A percentile compares a stretch with the other conserved stretches of the same genome.
Evolutionary conservation across 805 yeast species (phyloP).

Genomic region (Candida xyloterini): DNA sequence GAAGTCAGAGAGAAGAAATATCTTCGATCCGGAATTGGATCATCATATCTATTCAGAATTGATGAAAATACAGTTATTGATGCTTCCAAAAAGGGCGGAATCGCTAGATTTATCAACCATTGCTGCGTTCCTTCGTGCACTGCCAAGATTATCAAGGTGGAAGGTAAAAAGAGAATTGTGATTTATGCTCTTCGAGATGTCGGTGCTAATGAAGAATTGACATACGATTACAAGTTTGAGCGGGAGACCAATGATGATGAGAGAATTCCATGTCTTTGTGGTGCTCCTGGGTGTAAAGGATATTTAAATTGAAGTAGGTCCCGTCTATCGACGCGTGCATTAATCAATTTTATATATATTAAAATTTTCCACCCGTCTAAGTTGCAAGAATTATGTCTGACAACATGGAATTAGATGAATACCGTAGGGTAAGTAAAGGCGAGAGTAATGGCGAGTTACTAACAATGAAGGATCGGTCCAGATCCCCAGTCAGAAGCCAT

Average conservation of each 20-base stretch:
- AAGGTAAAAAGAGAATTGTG: slow-evolving; percentile 89
- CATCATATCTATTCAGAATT: slow-evolving; percentile 86
- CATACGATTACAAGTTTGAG: slow-evolving; percentile 95
- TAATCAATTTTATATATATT: slow-evolving; percentile 3
- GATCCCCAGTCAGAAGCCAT: slow-evolving; percentile 33
- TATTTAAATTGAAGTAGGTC: slow-evolving; percentile 56
- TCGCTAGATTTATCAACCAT: slow-evolving; percentile 94
- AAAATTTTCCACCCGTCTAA: slow-evolving; percentile 9
- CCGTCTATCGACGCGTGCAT: slow-evolving; percentile 9
- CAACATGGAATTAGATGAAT: slow-evolving; percentile 61
- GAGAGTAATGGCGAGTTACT: not conserved
- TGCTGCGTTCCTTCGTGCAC: slow-evolving; percentile 98
- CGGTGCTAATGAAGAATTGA: slow-evolving; percentile 84
- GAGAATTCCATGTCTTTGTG: slow-evolving; percentile 88
- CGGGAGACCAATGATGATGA: slow-evolving; percentile 86
- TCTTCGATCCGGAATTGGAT: slow-evolving; percentile 88
- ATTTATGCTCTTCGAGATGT: slow-evolving; percentile 90
- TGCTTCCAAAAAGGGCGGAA: slow-evolving; percentile 96
- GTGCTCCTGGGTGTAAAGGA: slow-evolving; percentile 93
- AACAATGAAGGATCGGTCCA: slow-evolving; percentile 29
- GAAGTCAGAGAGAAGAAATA: slow-evolving; percentile 88
- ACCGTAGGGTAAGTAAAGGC: slow-evolving; percentile 51
- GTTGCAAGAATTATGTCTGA: slow-evolving; percentile 41
- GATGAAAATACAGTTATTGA: slow-evolving; percentile 95
- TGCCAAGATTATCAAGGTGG: slow-evolving; percentile 93